Percentiles rank a stretch among this genome's conserved stretches.
These are phyloP conservation scores for Coniochaeta sp. DNA, from an alignment of 2,329 filamentous ascomycete species.

Conservation along the genomic window DNA sequence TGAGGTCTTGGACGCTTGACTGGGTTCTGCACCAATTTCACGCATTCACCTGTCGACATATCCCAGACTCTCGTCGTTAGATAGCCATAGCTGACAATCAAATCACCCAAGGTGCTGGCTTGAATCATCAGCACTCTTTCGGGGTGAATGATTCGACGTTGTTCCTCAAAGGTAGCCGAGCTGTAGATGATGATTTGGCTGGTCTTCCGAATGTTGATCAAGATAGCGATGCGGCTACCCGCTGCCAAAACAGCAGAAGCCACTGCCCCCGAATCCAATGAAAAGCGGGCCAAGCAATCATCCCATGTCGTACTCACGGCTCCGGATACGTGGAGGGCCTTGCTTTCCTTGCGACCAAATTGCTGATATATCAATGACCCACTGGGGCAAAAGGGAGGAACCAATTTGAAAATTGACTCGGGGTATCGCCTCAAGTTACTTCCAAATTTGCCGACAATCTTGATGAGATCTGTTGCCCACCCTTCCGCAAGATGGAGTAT, in stretches of 20 bases:
- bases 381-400: constrained; percentile 30
- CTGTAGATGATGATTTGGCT: constrained; percentile 13
- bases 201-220: constrained; percentile 5
- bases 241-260: constrained; percentile 8
- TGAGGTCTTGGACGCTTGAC: constrained; percentile 15
- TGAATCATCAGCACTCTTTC: constrained; percentile 15
- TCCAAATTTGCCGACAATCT: constrained; percentile 27
- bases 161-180: constrained; percentile 14
- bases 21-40: constrained; percentile 10
- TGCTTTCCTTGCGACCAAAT: constrained; percentile 16
- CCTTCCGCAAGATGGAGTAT: no score
- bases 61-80: constrained; percentile 19
- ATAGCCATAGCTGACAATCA: constrained; percentile 20
- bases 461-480: constrained; percentile 26
- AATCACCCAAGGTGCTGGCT: constrained; percentile 11
- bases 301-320: constrained; percentile 14
- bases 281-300: constrained; percentile 16
- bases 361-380: constrained; percentile 23
- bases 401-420: constrained; percentile 24
- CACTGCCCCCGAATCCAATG: constrained; percentile 3
- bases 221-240: constrained; percentile 10
- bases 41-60: constrained; percentile 15
- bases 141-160: constrained; percentile 3
- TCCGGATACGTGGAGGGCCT: constrained; percentile 9
- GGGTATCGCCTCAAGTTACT: constrained; percentile 16